phyloP scores from a whole-genome alignment of 208 protist species.

The Endotrypanum monterogeii region DNA sequence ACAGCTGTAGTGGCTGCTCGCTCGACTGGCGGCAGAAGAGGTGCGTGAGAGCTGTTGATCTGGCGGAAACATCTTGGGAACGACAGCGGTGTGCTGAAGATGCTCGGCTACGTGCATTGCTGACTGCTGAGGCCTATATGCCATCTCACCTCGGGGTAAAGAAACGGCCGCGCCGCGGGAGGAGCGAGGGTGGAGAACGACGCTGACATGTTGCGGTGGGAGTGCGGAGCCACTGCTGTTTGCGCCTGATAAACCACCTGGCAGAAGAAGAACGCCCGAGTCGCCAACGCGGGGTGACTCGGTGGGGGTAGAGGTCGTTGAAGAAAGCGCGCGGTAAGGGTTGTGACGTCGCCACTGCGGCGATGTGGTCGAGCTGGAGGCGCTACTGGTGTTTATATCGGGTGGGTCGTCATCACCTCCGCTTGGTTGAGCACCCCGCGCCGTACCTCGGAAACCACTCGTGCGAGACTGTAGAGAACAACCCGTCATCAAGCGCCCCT shows the following conservation, averaged over 20 bases:
- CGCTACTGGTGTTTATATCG: not conserved
- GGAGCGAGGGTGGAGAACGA: not conserved
- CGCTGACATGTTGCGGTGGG: not conserved
- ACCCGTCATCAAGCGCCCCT: not conserved
- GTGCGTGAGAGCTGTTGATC: not conserved
- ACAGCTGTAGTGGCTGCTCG: constrained; percentile 4
- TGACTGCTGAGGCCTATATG: not conserved
- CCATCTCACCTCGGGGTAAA: not conserved
- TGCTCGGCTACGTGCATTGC: not conserved
- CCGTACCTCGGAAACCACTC: not conserved
- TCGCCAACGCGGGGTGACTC: not conserved
- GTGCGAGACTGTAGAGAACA: not conserved
- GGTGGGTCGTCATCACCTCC: not conserved
- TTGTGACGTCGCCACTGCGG: constrained; percentile 23
- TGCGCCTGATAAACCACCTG: not conserved
- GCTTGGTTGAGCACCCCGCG: not conserved
- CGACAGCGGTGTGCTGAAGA: not conserved
- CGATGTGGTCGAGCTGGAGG: constrained; percentile 12
- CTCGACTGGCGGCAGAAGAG: constrained; percentile 1
- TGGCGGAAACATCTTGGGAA: not conserved
- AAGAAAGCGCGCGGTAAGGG: constrained; percentile 7
- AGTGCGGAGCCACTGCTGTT: not conserved
- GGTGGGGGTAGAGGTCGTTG: not conserved
- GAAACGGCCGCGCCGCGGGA: not conserved
- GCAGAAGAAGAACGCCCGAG: not conserved